phyloP scores from a whole-genome alignment of 1,284 basidiomycete species.

The Leccinum griseonigrum region DNA sequence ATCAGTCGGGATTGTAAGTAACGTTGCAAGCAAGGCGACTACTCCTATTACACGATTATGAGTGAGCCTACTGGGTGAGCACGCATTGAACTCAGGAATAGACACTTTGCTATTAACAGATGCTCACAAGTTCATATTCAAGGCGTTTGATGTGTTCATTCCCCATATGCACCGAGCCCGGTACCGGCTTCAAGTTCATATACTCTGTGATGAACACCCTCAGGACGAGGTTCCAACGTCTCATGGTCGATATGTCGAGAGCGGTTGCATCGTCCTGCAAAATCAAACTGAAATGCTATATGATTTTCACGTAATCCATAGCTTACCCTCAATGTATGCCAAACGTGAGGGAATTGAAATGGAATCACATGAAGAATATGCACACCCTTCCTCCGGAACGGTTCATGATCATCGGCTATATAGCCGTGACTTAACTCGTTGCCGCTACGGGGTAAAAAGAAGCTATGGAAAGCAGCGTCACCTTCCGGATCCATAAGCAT shows the following conservation, averaged over 20 bases:
- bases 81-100: conserved; percentile 3
- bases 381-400: conserved; percentile 85
- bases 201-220: conserved; percentile 92
- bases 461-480: conserved; percentile 51
- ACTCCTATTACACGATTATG: conserved; percentile 1
- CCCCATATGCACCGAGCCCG: background rate
- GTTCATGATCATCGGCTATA: conserved; percentile 94
- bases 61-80: conserved; percentile 22
- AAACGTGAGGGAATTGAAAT: conserved; percentile 86
- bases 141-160: conserved; percentile 16
- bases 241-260: conserved; percentile 83
- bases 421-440: conserved; percentile 49
- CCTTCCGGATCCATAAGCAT: conserved; percentile 44
- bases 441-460: conserved; percentile 53
- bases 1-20: no score
- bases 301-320: conserved; percentile 1
- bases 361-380: conserved; percentile 90
- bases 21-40: background rate
- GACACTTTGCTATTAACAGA: background rate
- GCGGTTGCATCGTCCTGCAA: conserved; percentile 84
- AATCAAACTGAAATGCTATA: conserved; percentile 2
- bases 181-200: conserved; percentile 63
- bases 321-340: conserved; percentile 80
- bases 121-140: conserved; percentile 30
- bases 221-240: conserved; percentile 87